Evolutionary conservation across 768 basidiomycete genomes (phyloP).

Genomic region (Xerocomellus intermedius): DNA sequence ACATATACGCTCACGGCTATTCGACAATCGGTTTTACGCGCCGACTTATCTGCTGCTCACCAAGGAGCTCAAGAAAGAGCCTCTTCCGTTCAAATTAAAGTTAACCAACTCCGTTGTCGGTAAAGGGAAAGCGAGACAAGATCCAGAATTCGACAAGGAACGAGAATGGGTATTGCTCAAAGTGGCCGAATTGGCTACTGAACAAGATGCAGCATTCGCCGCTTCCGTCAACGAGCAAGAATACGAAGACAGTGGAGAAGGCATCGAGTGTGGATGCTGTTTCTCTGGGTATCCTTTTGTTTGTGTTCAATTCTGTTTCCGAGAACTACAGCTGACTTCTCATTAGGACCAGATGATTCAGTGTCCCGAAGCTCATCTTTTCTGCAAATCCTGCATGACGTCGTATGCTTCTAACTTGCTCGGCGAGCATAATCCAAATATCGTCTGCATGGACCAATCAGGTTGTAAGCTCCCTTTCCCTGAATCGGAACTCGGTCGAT

Average conservation of each 20-base stretch:
- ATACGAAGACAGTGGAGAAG: conserved; percentile 49
- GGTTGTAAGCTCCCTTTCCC: conserved; percentile 70
- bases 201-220: conserved; percentile 30
- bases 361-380: conserved; percentile 87
- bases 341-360: conserved; percentile 79
- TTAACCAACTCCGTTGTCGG: conserved; percentile 34
- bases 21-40: conserved; percentile 51
- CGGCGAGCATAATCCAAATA: conserved; percentile 55
- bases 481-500: conserved; percentile 62
- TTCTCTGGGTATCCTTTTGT: conserved; percentile 73
- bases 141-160: conserved; percentile 46
- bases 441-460: conserved; percentile 82
- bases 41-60: conserved; percentile 58
- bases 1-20: conserved; percentile 49
- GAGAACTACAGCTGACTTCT: neutral
- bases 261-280: conserved; percentile 88
- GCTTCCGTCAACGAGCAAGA: conserved; percentile 40
- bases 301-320: conserved; percentile 28
- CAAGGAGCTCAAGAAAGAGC: conserved; percentile 30
- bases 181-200: conserved; percentile 26
- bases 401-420: conserved; percentile 67
- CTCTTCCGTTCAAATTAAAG: conserved; percentile 40
- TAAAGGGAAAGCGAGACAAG: conserved; percentile 40
- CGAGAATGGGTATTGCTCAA: conserved; percentile 47
- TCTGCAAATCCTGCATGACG: conserved; percentile 72